These are phyloP conservation scores for Scenedesmus sp. DNA, from an alignment of 163 green algal species.

Conservation along the genomic window DNA sequence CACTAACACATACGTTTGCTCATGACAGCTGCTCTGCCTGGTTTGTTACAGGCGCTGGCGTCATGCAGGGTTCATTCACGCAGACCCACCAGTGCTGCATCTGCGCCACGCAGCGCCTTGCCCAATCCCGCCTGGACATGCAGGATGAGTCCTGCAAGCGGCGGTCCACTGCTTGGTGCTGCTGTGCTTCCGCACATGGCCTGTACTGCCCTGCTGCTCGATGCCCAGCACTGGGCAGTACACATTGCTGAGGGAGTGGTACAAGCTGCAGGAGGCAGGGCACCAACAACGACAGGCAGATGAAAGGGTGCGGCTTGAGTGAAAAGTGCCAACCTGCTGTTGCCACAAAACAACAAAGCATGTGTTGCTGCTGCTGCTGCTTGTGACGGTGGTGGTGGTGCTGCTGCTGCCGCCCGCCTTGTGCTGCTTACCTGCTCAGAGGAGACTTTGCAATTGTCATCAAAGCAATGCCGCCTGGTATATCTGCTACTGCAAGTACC, in stretches of 20 bases:
- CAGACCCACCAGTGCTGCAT: not conserved
- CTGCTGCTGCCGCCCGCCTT: not conserved
- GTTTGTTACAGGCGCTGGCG: too few species aligned
- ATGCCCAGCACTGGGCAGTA: slow-evolving; percentile 70
- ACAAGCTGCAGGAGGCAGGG: slow-evolving; percentile 61
- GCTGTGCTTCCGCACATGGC: slow-evolving; percentile 30
- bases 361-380: not conserved
- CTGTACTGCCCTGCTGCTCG: not conserved
- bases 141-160: slow-evolving; percentile 68
- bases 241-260: slow-evolving; percentile 72
- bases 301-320: not conserved
- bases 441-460: slow-evolving; percentile 68
- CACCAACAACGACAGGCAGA: not conserved
- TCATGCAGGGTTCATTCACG: too few species aligned
- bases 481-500: slow-evolving; percentile 56
- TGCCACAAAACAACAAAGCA: too few species aligned
- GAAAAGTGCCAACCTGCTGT: not conserved
- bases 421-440: slow-evolving; percentile 51
- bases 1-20: too few species aligned
- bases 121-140: slow-evolving; percentile 74
- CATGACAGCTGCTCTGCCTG: too few species aligned
- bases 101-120: slow-evolving; percentile 34
- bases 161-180: slow-evolving; percentile 36
- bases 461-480: slow-evolving; percentile 68
- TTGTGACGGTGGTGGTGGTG: not conserved